These are phyloP conservation scores for Carex sylvatica DNA, from an alignment of 202 grass and related monocot genomes.

Conservation along the genomic window DNA sequence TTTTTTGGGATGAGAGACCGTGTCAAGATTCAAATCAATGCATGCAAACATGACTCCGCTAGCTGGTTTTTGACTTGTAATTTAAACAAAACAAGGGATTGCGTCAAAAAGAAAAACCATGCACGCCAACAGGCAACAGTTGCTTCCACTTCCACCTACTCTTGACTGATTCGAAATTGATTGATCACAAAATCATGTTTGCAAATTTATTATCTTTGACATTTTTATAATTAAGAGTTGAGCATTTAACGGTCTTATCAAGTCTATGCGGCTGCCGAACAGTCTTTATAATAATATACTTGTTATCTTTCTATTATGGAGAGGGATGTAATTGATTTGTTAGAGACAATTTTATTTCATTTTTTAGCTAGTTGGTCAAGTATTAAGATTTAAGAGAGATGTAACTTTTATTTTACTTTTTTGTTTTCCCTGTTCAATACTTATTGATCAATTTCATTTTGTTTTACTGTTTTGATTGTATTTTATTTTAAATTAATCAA, in stretches of 20 bases:
- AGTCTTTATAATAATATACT: no score
- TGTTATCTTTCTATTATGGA: no score
- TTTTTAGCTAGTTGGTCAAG: no score
- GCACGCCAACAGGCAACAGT: not conserved
- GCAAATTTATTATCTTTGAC: not conserved
- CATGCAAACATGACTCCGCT: not conserved
- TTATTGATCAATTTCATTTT: no score
- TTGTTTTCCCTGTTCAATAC: no score
- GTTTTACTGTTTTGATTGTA: no score
- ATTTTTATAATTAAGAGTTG: not conserved
- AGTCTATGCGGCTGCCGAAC: no score
- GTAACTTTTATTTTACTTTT: no score
- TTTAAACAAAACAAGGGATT: not conserved
- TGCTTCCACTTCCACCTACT: conserved; percentile 6
- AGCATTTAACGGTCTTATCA: not conserved
- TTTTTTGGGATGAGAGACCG: not conserved
- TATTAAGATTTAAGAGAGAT: no score
- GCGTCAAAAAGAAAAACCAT: not conserved
- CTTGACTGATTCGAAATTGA: not conserved
- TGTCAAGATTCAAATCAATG: not conserved
- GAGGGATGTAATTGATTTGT: no score
- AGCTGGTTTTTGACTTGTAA: conserved; percentile 4
- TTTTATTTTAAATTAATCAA: no score
- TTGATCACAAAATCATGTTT: not conserved
- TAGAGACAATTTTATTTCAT: no score